Conservation (phyloP, 805 yeast species). For the Saturnispora sekii region DNA sequence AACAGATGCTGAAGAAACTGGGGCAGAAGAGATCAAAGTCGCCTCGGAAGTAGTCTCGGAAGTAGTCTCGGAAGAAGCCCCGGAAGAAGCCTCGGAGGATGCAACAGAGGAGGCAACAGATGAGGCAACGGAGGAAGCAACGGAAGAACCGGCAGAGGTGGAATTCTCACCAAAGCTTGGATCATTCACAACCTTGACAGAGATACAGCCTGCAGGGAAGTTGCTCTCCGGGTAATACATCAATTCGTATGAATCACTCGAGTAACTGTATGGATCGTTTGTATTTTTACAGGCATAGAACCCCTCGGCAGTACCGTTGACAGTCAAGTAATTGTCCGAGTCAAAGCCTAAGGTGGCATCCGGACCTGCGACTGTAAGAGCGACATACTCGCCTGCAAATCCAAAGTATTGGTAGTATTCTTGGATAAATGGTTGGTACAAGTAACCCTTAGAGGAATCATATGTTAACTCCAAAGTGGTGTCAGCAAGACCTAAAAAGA, state of each 20-base stretch:
- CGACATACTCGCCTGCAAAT: slow-evolving; percentile 1
- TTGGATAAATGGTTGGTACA: slow-evolving; percentile 6
- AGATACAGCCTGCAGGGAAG: slow-evolving; percentile 15
- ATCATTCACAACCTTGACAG: not conserved
- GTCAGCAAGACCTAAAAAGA: slow-evolving; percentile 16
- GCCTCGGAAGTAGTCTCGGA: not conserved
- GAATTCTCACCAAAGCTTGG: not conserved
- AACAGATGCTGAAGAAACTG: not conserved
- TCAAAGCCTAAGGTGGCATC: slow-evolving; percentile 12
- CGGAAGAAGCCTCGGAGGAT: not conserved
- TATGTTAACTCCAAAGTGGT: slow-evolving; percentile 9
- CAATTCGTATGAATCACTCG: slow-evolving; percentile 21
- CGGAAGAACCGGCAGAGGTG: not conserved
- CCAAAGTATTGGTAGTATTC: not conserved
- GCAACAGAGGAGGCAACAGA: not conserved
- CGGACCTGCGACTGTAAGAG: slow-evolving; percentile 6
- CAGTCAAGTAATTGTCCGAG: slow-evolving; percentile 18
- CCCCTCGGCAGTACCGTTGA: slow-evolving; percentile 23
- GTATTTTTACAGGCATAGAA: slow-evolving; percentile 35
- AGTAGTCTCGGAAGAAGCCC: not conserved
- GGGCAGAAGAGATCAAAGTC: not conserved
- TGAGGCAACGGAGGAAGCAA: too few relatives aligned
- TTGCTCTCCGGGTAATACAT: slow-evolving; percentile 17
- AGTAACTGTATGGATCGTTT: slow-evolving; percentile 33
- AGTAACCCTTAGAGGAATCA: slow-evolving; percentile 12